These are phyloP conservation scores for Dioscorea dumetorum DNA, from an alignment of 106 monocot genomes.

Conservation along the genomic window DNA sequence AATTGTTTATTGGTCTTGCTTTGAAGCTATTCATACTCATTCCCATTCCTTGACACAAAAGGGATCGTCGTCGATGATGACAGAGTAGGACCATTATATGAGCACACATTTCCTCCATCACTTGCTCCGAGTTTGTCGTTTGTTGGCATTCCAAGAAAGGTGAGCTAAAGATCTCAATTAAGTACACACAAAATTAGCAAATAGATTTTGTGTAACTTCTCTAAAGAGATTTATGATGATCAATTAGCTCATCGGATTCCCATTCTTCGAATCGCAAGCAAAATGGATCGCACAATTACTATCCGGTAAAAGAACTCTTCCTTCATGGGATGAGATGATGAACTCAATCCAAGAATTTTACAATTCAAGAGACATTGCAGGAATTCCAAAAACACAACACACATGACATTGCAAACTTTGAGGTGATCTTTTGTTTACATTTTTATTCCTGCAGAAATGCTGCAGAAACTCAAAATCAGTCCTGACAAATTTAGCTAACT, in stretches of 20 bases:
- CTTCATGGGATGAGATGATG: constrained; percentile 62
- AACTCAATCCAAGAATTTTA: constrained; percentile 39
- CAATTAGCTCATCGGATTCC: constrained; percentile 55
- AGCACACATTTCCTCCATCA: constrained; percentile 71
- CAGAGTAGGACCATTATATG: constrained; percentile 70
- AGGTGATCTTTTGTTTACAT: constrained; percentile 14
- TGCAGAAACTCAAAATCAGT: too few species aligned
- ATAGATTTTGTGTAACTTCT: neutral
- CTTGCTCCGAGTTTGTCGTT: constrained; percentile 65
- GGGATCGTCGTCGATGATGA: constrained; percentile 51
- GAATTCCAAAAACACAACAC: constrained; percentile 41
- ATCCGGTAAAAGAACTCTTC: constrained; percentile 43
- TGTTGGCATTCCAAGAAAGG: constrained; percentile 66
- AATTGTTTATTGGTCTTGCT: constrained; percentile 14
- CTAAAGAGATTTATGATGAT: neutral
- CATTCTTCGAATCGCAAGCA: constrained; percentile 65
- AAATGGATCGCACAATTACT: constrained; percentile 66
- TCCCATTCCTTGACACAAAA: constrained; percentile 66
- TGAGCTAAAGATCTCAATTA: constrained; percentile 2
- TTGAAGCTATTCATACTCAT: constrained; percentile 56
- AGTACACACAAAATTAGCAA: too few species aligned
- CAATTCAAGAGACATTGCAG: constrained; percentile 30
- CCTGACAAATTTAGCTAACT: neutral
- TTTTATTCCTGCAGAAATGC: neutral
- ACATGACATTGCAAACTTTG: constrained; percentile 47